Percentiles rank a stretch among this genome's conserved stretches.
Conservation (phyloP, 2,329 filamentous ascomycete genomes). For the Emmonsia crescens region DNA sequence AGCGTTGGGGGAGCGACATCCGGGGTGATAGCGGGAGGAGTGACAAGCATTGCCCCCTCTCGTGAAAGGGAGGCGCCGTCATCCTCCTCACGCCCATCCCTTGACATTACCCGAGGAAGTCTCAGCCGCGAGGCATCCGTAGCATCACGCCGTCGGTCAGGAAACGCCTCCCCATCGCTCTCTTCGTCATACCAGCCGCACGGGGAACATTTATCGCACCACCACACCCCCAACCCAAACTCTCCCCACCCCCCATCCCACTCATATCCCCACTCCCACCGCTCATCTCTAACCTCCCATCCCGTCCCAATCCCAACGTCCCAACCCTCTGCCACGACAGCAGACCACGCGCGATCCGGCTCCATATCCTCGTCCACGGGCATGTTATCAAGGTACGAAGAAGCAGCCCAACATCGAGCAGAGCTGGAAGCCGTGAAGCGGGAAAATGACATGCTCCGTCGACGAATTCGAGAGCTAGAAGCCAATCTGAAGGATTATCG, state of each 20-base stretch:
- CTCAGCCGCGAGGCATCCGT: slow-evolving; percentile 35
- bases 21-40: slow-evolving; percentile 26
- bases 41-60: slow-evolving; percentile 35
- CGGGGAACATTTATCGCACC: slow-evolving; percentile 7
- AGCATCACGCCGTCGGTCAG: slow-evolving; percentile 27
- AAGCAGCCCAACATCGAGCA: slow-evolving; percentile 30
- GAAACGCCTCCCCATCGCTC: slow-evolving; percentile 21
- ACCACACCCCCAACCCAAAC: slow-evolving; percentile 16
- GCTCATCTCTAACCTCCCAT: slow-evolving; percentile 2
- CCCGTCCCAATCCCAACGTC: neutral
- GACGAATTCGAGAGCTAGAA: slow-evolving; percentile 36
- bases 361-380: slow-evolving; percentile 21
- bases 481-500: slow-evolving; percentile 25
- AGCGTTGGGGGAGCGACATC: slow-evolving; percentile 22
- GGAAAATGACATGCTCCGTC: slow-evolving; percentile 37
- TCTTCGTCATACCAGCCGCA: slow-evolving; percentile 21
- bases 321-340: slow-evolving; percentile 11
- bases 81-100: slow-evolving; percentile 20
- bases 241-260: slow-evolving; percentile 20
- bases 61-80: slow-evolving; percentile 25
- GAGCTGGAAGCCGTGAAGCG: slow-evolving; percentile 36
- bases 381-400: slow-evolving; percentile 31
- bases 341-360: slow-evolving; percentile 16
- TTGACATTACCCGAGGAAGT: slow-evolving; percentile 20
- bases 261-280: slow-evolving; percentile 22